Evolutionary conservation across 768 basidiomycete species (phyloP).

Genomic region (Podaxis sp.): DNA sequence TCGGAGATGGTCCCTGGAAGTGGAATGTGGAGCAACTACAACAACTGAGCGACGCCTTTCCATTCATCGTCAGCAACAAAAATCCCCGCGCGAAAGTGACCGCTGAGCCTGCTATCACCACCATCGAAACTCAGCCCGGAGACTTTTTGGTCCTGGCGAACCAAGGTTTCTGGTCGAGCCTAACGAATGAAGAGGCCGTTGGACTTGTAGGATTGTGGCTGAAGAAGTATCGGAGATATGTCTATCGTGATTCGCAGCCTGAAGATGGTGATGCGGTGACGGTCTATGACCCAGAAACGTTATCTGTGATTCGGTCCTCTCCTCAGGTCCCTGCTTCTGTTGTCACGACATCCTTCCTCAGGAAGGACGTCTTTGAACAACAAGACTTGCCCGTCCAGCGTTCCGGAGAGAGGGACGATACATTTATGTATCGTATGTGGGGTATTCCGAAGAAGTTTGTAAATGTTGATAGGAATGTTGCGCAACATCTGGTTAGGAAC

Average conservation of each 20-base stretch:
- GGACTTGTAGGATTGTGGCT: constrained; percentile 34
- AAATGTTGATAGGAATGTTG: constrained; percentile 41
- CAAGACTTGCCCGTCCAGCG: constrained; percentile 34
- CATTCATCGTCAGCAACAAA: constrained; percentile 17
- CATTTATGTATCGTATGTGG: constrained; percentile 38
- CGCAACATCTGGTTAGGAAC: constrained; percentile 52
- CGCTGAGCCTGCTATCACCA: constrained; percentile 53
- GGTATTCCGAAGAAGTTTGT: constrained; percentile 39
- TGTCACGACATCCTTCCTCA: background rate
- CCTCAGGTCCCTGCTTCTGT: background rate
- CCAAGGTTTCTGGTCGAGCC: constrained; percentile 56
- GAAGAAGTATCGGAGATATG: constrained; percentile 19
- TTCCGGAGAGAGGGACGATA: constrained; percentile 26
- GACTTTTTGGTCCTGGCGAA: constrained; percentile 58
- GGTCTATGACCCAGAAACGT: constrained; percentile 11
- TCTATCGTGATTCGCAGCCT: background rate
- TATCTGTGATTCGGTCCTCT: background rate
- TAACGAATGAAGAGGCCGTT: constrained; percentile 55
- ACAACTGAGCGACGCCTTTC: constrained; percentile 30
- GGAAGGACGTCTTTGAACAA: constrained; percentile 14
- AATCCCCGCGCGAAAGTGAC: background rate
- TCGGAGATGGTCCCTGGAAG: constrained; percentile 47
- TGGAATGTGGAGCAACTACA: constrained; percentile 40
- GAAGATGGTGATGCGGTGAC: background rate
- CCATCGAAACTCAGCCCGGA: constrained; percentile 39